phyloP scores from a whole-genome alignment of 768 basidiomycete genomes.

The Cantharellus cinnabarinus region DNA sequence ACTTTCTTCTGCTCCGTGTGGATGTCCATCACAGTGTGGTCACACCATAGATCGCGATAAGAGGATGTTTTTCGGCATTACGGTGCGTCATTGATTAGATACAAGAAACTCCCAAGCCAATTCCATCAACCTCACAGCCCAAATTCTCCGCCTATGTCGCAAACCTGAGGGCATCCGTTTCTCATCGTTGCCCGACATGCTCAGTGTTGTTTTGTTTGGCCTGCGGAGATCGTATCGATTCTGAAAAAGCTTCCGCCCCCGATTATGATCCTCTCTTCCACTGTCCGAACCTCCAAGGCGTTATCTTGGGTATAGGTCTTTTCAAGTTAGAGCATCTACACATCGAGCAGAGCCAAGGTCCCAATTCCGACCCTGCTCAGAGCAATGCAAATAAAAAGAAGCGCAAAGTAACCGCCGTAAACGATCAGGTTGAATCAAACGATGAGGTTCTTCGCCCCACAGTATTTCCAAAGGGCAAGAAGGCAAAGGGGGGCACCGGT shows the following conservation, averaged over 20 bases:
- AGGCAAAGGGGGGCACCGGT: constrained; percentile 60
- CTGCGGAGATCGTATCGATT: constrained; percentile 41
- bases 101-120: not conserved
- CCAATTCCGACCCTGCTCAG: not conserved
- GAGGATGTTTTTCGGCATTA: constrained; percentile 65
- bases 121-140: constrained; percentile 24
- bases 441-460: constrained; percentile 25
- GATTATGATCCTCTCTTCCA: constrained; percentile 54
- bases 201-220: constrained; percentile 34
- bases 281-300: constrained; percentile 75
- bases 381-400: constrained; percentile 9
- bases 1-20: constrained; percentile 38
- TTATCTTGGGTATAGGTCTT: constrained; percentile 78
- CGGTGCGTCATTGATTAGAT: constrained; percentile 23
- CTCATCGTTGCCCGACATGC: constrained; percentile 42
- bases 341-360: constrained; percentile 21
- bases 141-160: constrained; percentile 51
- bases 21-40: constrained; percentile 63
- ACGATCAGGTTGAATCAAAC: constrained; percentile 21
- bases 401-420: constrained; percentile 5
- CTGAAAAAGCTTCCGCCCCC: constrained; percentile 22
- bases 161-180: constrained; percentile 37
- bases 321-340: constrained; percentile 66
- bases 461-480: constrained; percentile 32
- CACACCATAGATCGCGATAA: constrained; percentile 36